Evolutionary conservation across 306 rosid genomes (phyloP), one percentile per base, ranked within the genome.

Genomic region (Prunus dulcis): DNA sequence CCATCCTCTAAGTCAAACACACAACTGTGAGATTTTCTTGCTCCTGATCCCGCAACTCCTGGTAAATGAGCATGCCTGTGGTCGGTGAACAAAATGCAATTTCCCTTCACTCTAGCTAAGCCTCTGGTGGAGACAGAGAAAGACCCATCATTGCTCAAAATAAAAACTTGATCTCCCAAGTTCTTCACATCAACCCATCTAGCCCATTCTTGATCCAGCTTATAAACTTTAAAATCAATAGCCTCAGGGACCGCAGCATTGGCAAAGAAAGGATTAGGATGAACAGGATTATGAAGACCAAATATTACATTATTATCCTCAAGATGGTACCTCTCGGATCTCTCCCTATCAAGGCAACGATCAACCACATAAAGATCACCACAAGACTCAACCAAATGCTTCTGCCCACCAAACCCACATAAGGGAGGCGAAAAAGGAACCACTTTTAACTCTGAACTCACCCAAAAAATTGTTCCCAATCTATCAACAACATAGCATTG

Each of bases 291-390:
- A 28, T 63, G 13, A 25, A 18, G 19, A 27, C 32, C 18, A 25
- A 60, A 60, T 13, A 60, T 6, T 13, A 12, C 25, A 62, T 28
- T 20, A 28, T 28, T 28, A 28, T 62, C 28, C 67, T 28, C 67
- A 7, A 62, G 25, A 34, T 17, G 53, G 41, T 68, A 11, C 73
- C 41, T 20, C 4, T 41, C 52, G 45, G 4, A 38, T 15, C n/a
- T 19, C 34, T 30, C 76, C 27, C 3, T 28, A 15, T 53, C 71
- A 46, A 64, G 13, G 62, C 70, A 55, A 62, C 79, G 60, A 71
- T 82, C 90, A 30, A 87, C 78, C 14, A 84, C 81, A 60, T 74
- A 79, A 15, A 87, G 86, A 32, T 79, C 76, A 10, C 88, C 87
- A 20, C 75, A 28, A 8, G 46, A 82, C 75, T 69, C 86, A 25